phyloP scores from a whole-genome alignment of 1,284 basidiomycete genomes.

The Ganoderma meredithae region DNA sequence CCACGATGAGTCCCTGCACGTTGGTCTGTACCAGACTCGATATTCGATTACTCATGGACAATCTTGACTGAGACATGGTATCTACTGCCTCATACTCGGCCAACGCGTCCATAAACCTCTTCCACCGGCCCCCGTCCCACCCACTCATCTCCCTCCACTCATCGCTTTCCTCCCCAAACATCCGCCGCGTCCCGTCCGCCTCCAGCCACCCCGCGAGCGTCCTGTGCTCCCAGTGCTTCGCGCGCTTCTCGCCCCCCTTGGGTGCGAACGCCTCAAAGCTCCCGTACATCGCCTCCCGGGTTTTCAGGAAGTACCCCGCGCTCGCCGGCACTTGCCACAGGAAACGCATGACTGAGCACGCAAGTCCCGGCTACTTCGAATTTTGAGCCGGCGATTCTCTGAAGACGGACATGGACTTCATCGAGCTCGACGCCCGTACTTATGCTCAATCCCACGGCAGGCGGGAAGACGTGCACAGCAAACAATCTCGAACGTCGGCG shows the following conservation, averaged over 20 bases:
- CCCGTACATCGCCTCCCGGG: conserved; percentile 44
- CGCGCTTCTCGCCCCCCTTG: conserved; percentile 32
- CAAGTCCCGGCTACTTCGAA: no score
- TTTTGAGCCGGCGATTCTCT: no score
- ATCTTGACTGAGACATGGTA: no score
- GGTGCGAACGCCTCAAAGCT: conserved; percentile 46
- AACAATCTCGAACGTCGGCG: no score
- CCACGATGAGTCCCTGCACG: no score
- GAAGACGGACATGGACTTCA: no score
- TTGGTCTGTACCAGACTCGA: no score
- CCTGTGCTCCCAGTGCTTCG: neutral
- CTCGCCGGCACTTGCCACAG: conserved; percentile 22
- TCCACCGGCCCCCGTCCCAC: conserved; percentile 51
- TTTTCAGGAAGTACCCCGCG: conserved; percentile 46
- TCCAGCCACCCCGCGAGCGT: conserved; percentile 37
- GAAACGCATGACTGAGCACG: no score
- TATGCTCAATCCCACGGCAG: no score
- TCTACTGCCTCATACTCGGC: conserved; percentile 39
- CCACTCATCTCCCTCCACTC: conserved; percentile 47
- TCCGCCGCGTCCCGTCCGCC: conserved; percentile 38
- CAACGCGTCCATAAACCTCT: conserved; percentile 41
- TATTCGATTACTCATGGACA: no score
- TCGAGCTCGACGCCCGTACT: no score
- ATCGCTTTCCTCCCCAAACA: conserved; percentile 45
- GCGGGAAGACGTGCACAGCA: no score